Evolutionary conservation across 768 basidiomycete species (phyloP), one percentile per base, ranked within the genome.

Genomic region (Panus rudis): DNA sequence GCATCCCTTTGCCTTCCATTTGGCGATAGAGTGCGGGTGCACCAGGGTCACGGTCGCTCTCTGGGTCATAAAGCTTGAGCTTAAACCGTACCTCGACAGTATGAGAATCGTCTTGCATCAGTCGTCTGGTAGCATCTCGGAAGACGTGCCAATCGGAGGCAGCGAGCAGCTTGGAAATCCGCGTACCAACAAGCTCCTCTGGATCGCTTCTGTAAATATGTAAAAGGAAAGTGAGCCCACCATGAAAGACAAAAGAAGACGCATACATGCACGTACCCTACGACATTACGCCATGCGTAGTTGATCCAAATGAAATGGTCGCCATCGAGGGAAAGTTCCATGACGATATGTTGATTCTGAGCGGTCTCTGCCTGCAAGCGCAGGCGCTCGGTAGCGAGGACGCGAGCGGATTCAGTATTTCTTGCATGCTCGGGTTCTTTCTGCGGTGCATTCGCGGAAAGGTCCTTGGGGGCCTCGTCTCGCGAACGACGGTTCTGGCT

Each of bases 1-100:
- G 78, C 96, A 99, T 97, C 14, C 96, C 96, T 60, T 94, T 94
- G 23, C 89, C 96, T 57, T 97, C 93, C 84, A 98, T 92, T 52
- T 78, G 79, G 61, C 90, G 86, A 62, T 79, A 88, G 22, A 84
- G 70, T 6, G 65, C 63, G 8, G 63, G 59, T 28, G 71, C 71
- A 14, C 66, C 56, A 19, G 71, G 69, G 20, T 76, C 72, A 8
- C 59, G 58, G 31, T 86, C 84, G 34, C 68, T 61, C 21, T 72
- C 75, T 3, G 81, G 75, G 50, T 84, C 75, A 37, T 23, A 22
- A 31, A 94, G 75, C 53, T 82, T 81, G 37, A 99, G 75, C 43
- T 82, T 81, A 69, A 99, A 97, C 40, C 80, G 77, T 37, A 89
- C 86, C 59, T 97, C 92, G 44, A 97, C 80, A 0, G 94, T 98